These are phyloP conservation scores for Hamamelis virginiana DNA, from an alignment of 164 flowering plant species.

Conservation along the genomic window DNA sequence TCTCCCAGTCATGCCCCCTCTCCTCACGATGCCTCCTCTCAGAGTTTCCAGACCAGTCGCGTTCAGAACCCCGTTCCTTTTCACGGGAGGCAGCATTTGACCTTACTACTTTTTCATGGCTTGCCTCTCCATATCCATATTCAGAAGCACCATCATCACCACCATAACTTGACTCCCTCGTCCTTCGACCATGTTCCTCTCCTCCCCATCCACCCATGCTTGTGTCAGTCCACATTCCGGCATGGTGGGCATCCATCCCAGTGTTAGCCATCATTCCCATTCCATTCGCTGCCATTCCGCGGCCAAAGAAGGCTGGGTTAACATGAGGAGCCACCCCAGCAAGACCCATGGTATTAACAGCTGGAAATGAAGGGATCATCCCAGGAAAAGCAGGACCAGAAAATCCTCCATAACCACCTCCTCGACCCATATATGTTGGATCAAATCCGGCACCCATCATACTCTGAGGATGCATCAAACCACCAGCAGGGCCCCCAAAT, in stretches of 20 bases:
- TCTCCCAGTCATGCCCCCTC: slow-evolving; percentile 56
- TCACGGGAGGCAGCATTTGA: slow-evolving; percentile 54
- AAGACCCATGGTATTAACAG: slow-evolving; percentile 56
- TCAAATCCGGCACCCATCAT: slow-evolving; percentile 78
- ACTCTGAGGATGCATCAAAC: slow-evolving; percentile 67
- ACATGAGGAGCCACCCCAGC: slow-evolving; percentile 80
- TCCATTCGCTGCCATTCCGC: slow-evolving; percentile 62
- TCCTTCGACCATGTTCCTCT: slow-evolving; percentile 51
- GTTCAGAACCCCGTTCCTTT: slow-evolving; percentile 63
- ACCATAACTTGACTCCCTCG: slow-evolving; percentile 68
- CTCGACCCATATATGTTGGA: slow-evolving; percentile 70
- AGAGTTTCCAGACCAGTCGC: slow-evolving; percentile 57
- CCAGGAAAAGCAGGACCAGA: slow-evolving; percentile 63
- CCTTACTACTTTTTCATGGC: slow-evolving; percentile 54
- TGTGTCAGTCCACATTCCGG: slow-evolving; percentile 67
- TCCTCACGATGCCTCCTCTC: slow-evolving; percentile 66
- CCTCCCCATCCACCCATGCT: slow-evolving; percentile 69
- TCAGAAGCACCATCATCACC: slow-evolving; percentile 76
- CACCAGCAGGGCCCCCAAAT: slow-evolving; percentile 63
- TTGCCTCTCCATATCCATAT: slow-evolving; percentile 59
- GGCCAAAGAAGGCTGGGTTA: slow-evolving; percentile 74
- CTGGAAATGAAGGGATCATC: slow-evolving; percentile 69
- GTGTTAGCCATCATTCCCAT: slow-evolving; percentile 68
- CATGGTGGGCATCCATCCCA: slow-evolving; percentile 63
- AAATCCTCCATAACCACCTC: slow-evolving; percentile 70